Conservation (phyloP, 495 filamentous ascomycete genomes). For the Penicillium atrosanguineum region DNA sequence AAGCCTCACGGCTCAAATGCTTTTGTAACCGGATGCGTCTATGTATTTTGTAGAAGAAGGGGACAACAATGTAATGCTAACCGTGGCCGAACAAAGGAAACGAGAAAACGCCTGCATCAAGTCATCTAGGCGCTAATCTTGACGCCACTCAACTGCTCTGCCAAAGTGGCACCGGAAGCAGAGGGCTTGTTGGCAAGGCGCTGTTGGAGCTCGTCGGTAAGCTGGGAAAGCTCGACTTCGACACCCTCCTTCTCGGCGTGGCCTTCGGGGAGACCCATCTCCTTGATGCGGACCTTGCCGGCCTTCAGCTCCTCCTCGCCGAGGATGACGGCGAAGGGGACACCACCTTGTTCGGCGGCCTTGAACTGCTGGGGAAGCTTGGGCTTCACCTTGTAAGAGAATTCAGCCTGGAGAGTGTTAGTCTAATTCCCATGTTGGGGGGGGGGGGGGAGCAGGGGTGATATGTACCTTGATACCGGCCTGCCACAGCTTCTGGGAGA, state of each 20-base stretch:
- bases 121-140: conserved; percentile 10
- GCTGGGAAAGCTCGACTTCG: conserved; percentile 57
- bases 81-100: not conserved
- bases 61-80: conserved; percentile 42
- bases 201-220: conserved; percentile 61
- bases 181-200: conserved; percentile 28
- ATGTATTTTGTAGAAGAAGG: conserved; percentile 3
- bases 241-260: conserved; percentile 87
- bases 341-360: conserved; percentile 65
- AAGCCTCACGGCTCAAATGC: not conserved
- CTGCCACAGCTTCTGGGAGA: conserved; percentile 71
- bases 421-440: not conserved
- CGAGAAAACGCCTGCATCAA: not conserved
- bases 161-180: conserved; percentile 16
- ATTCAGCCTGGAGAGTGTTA: conserved; percentile 58
- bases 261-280: conserved; percentile 72
- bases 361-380: conserved; percentile 78
- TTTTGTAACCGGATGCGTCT: not conserved
- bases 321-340: conserved; percentile 74
- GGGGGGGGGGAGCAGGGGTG: not conserved
- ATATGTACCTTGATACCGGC: conserved; percentile 67
- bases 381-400: conserved; percentile 75
- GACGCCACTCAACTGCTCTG: conserved; percentile 24
- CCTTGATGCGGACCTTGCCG: conserved; percentile 80
- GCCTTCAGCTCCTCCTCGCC: conserved; percentile 75